Evolutionary conservation across 148 eudicot species (phyloP).

Genomic region (Gaultheria prostrata): DNA sequence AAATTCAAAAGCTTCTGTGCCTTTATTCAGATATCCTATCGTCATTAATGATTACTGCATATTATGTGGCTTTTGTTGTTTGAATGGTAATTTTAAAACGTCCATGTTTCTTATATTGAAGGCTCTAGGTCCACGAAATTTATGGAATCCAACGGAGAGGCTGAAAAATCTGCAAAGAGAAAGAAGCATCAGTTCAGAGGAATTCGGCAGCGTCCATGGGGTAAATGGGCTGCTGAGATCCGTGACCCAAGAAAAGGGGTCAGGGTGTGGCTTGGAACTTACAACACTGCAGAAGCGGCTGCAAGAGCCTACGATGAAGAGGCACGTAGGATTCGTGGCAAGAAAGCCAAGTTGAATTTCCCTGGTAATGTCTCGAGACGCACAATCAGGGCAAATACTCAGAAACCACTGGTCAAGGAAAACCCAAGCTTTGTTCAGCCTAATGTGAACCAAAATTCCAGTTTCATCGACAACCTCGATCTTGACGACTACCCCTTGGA

Average conservation of each 20-base stretch:
- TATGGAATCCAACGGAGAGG: conserved; percentile 40
- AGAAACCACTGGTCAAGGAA: conserved; percentile 27
- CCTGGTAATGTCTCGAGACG: conserved; percentile 51
- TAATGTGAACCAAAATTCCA: conserved; percentile 23
- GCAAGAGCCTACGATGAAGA: conserved; percentile 96
- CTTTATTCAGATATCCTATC: too few relatives aligned
- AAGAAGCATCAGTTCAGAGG: conserved; percentile 83
- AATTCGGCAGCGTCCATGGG: conserved; percentile 98
- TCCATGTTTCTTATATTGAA: conserved; percentile 22
- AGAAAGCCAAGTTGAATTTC: conserved; percentile 92
- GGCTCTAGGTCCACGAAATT: conserved; percentile 36
- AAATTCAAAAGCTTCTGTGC: too few relatives aligned
- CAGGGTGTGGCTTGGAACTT: conserved; percentile 97
- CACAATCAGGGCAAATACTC: conserved; percentile 32
- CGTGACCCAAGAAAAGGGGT: conserved; percentile 95
- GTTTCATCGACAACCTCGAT: conserved; percentile 27
- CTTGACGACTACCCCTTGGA: conserved; percentile 23
- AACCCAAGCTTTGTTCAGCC: conserved; percentile 30
- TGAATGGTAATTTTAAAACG: neutral
- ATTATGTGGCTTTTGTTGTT: neutral
- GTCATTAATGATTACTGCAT: neutral
- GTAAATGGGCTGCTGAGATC: conserved; percentile 99
- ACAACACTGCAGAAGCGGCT: conserved; percentile 97
- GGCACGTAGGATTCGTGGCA: conserved; percentile 90
- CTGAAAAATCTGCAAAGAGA: conserved; percentile 62